Evolutionary conservation across 148 eudicot genomes (phyloP), one percentile per base, ranked within the genome.

Genomic region (Silene latifolia): DNA sequence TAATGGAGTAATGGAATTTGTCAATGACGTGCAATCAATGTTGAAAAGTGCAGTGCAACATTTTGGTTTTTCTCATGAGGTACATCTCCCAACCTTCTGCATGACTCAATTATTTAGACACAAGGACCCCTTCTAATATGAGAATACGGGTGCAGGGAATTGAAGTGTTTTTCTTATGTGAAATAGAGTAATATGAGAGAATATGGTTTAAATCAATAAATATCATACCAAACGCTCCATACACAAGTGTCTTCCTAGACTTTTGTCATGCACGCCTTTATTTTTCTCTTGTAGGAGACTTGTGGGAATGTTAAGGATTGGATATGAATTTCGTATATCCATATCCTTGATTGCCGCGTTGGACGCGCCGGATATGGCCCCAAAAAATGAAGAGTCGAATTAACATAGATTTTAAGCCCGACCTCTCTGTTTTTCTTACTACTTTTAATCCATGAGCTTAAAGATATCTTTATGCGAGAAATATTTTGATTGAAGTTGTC

Each of bases 61-160:
- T 84, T 89, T 79, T 77, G 89, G 88, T 17, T 87, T 82, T 74
- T 92, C 99, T 19, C 87, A 82, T 73, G 99, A 92, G 99, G 99
- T 95, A 87, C 69, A 60, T 18, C 58, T 56, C n/a, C 35, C 35
- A 32, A 32, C 35, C 13, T 51, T 51, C 17, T 12, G 56, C 56
- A 51, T 51, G 17, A 51, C 56, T 51, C 56, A 15, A 51, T 51
- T 12, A 51, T 51, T 14, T 51, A 15, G 56, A 51, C 56, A 12
- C 17, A 51, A 51, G 56, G 56, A 51, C 56, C 17, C 56, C 44
- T 39, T 39, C 56, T 13, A 51, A 51, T 3, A 51, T 51, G 56
- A 51, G 56, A 51, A 12, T 51, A 51, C 17, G 4, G 56, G 4
- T 51, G 56, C 4, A 4, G 56, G 17, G 56, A 15, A 3, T 12